These are phyloP conservation scores for Trichoderma guizhouense DNA, from an alignment of 2,329 filamentous ascomycete species.

Conservation along the genomic window DNA sequence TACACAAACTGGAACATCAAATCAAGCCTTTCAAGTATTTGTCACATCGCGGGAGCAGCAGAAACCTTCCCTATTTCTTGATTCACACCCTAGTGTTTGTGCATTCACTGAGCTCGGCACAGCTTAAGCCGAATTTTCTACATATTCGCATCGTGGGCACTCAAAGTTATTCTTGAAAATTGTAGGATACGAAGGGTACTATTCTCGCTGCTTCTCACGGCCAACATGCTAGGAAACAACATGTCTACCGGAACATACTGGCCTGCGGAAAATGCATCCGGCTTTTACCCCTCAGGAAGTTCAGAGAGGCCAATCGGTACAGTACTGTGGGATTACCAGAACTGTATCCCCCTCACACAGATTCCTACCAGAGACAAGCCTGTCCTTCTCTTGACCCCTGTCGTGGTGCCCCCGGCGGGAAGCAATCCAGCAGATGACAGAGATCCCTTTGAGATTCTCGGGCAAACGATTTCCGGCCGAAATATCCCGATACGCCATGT, in stretches of 20 bases:
- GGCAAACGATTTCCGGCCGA: constrained; percentile 57
- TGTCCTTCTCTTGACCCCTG: constrained; percentile 61
- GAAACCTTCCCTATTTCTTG: neutral
- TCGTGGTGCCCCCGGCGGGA: constrained; percentile 44
- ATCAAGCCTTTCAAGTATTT: neutral
- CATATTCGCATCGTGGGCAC: neutral
- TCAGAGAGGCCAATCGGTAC: constrained; percentile 19
- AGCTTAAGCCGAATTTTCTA: neutral
- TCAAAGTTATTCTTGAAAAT: neutral
- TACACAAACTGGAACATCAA: neutral
- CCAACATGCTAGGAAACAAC: neutral
- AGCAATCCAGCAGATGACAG: constrained; percentile 40
- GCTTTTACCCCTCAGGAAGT: neutral
- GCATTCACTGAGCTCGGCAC: neutral
- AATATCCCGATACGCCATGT: constrained; percentile 66
- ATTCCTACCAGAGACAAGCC: constrained; percentile 48
- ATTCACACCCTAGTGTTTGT: neutral
- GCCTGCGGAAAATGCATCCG: neutral
- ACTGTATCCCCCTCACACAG: constrained; percentile 46
- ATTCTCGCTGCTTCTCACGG: neutral
- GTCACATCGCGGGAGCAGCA: neutral
- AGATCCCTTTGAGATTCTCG: constrained; percentile 72
- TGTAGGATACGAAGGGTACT: neutral
- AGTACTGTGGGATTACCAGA: constrained; percentile 42
- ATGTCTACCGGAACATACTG: constrained; percentile 5